phyloP scores from a whole-genome alignment of 345 rosid species.

The Lepidium aucheri region DNA sequence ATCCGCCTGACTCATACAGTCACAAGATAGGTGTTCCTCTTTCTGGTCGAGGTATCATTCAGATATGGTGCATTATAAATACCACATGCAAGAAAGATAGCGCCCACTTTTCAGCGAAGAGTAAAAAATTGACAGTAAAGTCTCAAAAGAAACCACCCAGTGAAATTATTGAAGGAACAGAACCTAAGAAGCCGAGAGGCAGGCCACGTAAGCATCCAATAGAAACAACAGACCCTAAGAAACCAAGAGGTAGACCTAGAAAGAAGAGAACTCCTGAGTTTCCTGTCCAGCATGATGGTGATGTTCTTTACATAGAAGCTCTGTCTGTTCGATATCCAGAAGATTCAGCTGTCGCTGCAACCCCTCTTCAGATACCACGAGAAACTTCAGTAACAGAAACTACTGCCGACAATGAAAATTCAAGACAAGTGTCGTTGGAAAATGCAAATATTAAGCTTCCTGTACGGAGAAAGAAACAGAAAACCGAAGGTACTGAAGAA shows the following conservation, averaged over 20 bases:
- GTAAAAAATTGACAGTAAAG: constrained; percentile 7
- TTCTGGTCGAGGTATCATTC: constrained; percentile 76
- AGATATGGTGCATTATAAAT: constrained; percentile 78
- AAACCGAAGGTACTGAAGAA: constrained; percentile 25
- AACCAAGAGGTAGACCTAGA: too few relatives aligned
- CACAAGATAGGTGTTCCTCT: constrained; percentile 68
- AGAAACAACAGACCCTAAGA: too few relatives aligned
- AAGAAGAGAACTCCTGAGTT: too few relatives aligned
- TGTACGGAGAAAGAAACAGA: constrained; percentile 21
- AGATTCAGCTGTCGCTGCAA: constrained; percentile 34
- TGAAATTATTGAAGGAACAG: not conserved
- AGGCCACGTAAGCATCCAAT: constrained; percentile 39
- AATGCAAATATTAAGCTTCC: constrained; percentile 29
- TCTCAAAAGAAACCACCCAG: constrained; percentile 10
- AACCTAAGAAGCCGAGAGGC: constrained; percentile 43
- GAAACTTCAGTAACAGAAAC: constrained; percentile 25
- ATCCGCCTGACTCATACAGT: constrained; percentile 69
- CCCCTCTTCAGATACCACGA: constrained; percentile 20
- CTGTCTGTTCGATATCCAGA: constrained; percentile 42
- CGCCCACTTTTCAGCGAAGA: constrained; percentile 10
- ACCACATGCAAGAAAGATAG: constrained; percentile 26
- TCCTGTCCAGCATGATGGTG: not conserved
- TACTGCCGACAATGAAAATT: constrained; percentile 12
- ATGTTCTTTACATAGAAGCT: constrained; percentile 32
- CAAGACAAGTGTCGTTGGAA: constrained; percentile 17